phyloP scores from a whole-genome alignment of 2,329 filamentous ascomycete species.

The Paecilomyces fulvus region DNA sequence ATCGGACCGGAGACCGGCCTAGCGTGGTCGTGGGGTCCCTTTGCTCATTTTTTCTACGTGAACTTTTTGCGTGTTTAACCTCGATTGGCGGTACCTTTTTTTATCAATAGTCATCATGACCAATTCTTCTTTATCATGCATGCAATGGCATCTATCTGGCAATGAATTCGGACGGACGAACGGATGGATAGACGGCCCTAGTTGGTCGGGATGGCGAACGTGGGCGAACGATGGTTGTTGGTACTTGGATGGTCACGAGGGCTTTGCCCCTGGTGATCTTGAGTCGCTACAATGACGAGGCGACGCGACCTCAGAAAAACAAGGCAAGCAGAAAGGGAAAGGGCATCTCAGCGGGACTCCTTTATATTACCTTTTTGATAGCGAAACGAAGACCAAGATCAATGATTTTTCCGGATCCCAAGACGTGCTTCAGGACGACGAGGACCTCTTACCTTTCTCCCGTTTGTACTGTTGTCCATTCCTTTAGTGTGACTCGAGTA shows the following conservation, averaged over 20 bases:
- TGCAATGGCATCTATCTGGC: constrained; percentile 26
- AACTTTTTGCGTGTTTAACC: constrained; percentile 8
- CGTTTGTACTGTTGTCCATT: background rate
- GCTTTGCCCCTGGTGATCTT: background rate
- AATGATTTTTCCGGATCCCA: background rate
- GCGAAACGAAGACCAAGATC: constrained; percentile 2
- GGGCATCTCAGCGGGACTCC: background rate
- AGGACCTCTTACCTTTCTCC: background rate
- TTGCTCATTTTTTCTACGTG: constrained; percentile 3
- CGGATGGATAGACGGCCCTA: background rate
- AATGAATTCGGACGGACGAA: background rate
- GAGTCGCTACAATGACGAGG: background rate
- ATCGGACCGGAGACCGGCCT: constrained; percentile 30
- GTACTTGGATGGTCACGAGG: background rate
- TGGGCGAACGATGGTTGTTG: background rate
- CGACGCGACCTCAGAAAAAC: background rate
- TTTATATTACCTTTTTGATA: background rate
- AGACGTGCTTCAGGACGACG: background rate
- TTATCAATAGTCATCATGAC: constrained; percentile 33
- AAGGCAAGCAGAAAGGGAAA: background rate
- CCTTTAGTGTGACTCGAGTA: background rate
- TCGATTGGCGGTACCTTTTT: constrained; percentile 24
- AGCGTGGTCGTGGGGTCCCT: constrained; percentile 30
- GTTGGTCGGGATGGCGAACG: background rate
- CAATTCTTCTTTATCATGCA: constrained; percentile 22